phyloP scores from a whole-genome alignment of 768 basidiomycete species.

The Lepiota brunneoincarnata region DNA sequence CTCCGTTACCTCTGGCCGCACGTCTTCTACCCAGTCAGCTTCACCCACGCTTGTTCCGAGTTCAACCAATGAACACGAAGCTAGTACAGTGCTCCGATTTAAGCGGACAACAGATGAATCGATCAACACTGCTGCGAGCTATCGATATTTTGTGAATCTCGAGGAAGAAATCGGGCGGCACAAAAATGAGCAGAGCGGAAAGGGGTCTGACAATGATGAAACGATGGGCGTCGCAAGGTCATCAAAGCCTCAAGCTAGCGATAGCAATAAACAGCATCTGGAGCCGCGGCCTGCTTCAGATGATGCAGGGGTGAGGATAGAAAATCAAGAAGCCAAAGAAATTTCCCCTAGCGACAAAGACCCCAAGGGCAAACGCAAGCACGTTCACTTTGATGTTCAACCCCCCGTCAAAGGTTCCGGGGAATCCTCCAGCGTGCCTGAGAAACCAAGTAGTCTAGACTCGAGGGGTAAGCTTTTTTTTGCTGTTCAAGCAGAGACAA shows the following conservation, averaged over 20 bases:
- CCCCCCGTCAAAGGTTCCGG: conserved; percentile 42
- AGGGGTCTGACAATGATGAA: conserved; percentile 16
- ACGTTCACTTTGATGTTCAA: conserved; percentile 70
- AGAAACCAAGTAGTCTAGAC: conserved; percentile 18
- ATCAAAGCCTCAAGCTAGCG: conserved; percentile 14
- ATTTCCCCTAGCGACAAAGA: conserved; percentile 19
- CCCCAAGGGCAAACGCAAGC: conserved; percentile 54
- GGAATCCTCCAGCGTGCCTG: background rate
- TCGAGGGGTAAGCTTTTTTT: conserved; percentile 42
- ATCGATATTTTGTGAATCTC: conserved; percentile 38
- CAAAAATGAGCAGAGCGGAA: conserved; percentile 18
- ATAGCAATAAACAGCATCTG: conserved; percentile 16
- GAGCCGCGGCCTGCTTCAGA: conserved; percentile 16
- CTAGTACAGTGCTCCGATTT: conserved; percentile 38
- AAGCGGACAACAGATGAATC: conserved; percentile 35
- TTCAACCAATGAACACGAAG: conserved; percentile 22
- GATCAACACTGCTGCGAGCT: conserved; percentile 45
- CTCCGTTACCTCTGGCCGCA: conserved; percentile 22
- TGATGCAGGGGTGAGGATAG: conserved; percentile 15
- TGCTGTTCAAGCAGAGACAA: background rate
- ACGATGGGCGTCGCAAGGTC: conserved; percentile 17
- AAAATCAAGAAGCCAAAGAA: conserved; percentile 4
- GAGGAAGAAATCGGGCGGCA: conserved; percentile 42
- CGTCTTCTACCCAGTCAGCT: conserved; percentile 27
- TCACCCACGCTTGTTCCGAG: conserved; percentile 33